Base-by-base conservation (phyloP, 2,329 filamentous ascomycete species). In the Colletotrichum aenigma region DNA sequence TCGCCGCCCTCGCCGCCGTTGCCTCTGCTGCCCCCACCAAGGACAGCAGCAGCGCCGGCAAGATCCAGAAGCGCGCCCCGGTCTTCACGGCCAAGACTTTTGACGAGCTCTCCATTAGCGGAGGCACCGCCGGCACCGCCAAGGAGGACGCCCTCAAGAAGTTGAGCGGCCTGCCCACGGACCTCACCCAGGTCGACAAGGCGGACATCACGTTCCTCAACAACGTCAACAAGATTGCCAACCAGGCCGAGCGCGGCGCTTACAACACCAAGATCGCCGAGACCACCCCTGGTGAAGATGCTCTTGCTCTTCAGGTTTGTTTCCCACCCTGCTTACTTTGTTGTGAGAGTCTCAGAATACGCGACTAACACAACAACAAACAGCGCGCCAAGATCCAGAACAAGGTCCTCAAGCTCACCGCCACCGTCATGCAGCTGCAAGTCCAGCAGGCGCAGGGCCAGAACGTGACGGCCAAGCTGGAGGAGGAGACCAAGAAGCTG, bases 321-420 rank as follows among this genome's bases (percentile, higher is more conserved):
- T 28, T 30, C 18, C 8, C 32, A 7, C 15, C 15, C 16, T 10
- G 8, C 36, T 38, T 16, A 38, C 34, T 38, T 4, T 18, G 2
- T 4, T 4, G 18, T 38, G 15, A 9, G 36, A 18, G 36, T 8
- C 36, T 38, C 48, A 21, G 24, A 48, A 16, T 4, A 13, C 7
- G 9, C 18, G 8, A 36, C 55, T 56, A 28, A 72, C 69, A 18
- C 24, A 6, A 6, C 15, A n/a, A n/a, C 7, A 7, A 38, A 36
- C 68, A 88, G 86, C 85, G 86, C 71, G 89, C 88, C 80, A 91
- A 91, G 84, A 91, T 88, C 74, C 90, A 90, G 87, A 91, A 91
- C 86, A 91, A 91, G 84, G 88, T 91, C 16, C 81, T 91, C 67
- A 91, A 91, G 84, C 84, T 91, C 77, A 87, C 86, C 34, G 88